Conservation (phyloP, 768 basidiomycete genomes). For the Lactifluus echinatus region DNA sequence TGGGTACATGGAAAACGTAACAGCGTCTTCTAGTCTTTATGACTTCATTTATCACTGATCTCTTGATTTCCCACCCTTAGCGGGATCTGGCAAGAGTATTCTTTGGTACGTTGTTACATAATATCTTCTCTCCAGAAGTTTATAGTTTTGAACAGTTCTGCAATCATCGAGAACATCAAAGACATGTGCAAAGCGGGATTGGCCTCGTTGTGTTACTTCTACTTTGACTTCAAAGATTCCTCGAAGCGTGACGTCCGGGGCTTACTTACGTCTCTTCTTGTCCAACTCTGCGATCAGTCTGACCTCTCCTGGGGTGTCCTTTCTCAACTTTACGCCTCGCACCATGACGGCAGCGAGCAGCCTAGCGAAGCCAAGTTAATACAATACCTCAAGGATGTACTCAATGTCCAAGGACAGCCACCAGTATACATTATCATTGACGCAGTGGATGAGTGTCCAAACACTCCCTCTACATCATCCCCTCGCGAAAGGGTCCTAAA, state of each 20-base stretch:
- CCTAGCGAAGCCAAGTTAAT: background rate
- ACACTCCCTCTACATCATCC: background rate
- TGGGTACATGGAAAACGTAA: background rate
- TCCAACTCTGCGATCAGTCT: background rate
- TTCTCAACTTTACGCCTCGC: background rate
- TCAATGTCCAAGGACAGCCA: background rate
- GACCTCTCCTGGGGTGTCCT: background rate
- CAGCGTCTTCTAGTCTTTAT: too few relatives aligned
- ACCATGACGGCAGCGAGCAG: background rate
- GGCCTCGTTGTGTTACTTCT: background rate
- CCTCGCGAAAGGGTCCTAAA: background rate
- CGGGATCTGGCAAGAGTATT: too few relatives aligned
- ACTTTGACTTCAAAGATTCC: background rate
- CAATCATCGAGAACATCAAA: too few relatives aligned
- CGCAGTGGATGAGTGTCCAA: background rate
- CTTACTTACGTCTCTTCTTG: background rate
- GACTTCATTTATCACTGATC: too few relatives aligned
- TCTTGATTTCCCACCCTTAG: too few relatives aligned
- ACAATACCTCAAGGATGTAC: background rate
- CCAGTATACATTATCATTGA: background rate
- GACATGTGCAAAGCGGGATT: too few relatives aligned
- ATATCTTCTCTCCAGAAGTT: too few relatives aligned
- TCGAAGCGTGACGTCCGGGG: background rate
- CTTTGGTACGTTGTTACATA: too few relatives aligned
- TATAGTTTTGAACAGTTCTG: too few relatives aligned